A percentile compares a stretch with the other conserved stretches of the same genome.
phyloP scores from a whole-genome alignment of 2,329 filamentous ascomycete species.

The Lanzia echinophila region DNA sequence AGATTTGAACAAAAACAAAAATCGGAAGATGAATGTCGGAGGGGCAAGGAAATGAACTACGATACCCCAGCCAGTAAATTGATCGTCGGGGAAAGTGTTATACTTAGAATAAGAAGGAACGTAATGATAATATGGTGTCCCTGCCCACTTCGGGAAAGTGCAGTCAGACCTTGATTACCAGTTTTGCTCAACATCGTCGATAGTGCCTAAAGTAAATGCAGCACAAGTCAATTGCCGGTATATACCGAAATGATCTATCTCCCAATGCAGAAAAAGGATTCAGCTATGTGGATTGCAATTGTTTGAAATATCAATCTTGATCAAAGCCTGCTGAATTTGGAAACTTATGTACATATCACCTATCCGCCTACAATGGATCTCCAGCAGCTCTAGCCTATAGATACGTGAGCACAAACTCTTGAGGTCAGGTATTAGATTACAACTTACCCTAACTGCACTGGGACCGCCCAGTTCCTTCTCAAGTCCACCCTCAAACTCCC shows the following conservation, averaged over 20 bases:
- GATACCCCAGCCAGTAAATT: not conserved
- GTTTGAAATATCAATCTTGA: not conserved
- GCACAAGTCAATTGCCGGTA: too few relatives aligned
- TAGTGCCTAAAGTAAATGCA: too few relatives aligned
- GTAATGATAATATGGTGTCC: not conserved
- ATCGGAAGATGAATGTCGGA: not conserved
- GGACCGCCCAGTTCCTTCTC: constrained; percentile 69
- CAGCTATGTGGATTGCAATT: too few relatives aligned
- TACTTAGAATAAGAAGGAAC: not conserved
- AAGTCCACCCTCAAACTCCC: constrained; percentile 66
- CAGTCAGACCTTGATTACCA: not conserved
- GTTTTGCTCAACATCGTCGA: not conserved
- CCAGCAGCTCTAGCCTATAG: constrained; percentile 47
- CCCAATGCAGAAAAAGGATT: too few relatives aligned
- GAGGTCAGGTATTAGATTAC: not conserved
- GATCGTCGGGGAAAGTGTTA: not conserved
- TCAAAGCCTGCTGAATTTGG: constrained; percentile 6
- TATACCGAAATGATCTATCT: not conserved
- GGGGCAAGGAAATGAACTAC: not conserved
- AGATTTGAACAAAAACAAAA: constrained; percentile 4
- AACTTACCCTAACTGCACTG: constrained; percentile 58
- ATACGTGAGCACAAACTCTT: constrained; percentile 13
- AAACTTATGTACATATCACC: constrained; percentile 30
- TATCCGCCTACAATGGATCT: constrained; percentile 35
- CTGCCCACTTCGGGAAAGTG: not conserved